A percentile compares a stretch with the other conserved stretches of the same genome.
Conservation (phyloP, 768 basidiomycete genomes). For the Mycena floridula region DNA sequence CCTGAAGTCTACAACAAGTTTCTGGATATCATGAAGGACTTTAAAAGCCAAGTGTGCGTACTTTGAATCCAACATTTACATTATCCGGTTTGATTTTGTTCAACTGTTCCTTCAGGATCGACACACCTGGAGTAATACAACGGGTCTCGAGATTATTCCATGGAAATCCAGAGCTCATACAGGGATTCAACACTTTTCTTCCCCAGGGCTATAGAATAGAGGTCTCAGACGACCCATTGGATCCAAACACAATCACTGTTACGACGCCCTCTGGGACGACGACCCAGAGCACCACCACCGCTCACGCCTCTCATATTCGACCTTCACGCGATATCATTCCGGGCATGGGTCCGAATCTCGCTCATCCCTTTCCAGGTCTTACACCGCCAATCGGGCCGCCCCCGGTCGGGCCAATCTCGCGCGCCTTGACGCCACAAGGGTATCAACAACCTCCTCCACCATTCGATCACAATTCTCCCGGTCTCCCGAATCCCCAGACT, state of each 20-base stretch:
- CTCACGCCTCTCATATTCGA: constrained; percentile 6
- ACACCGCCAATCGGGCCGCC: constrained; percentile 19
- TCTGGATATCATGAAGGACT: constrained; percentile 98
- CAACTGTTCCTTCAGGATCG: constrained; percentile 61
- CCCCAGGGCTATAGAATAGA: constrained; percentile 94
- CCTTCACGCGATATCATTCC: constrained; percentile 24
- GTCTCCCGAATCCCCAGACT: constrained; percentile 32
- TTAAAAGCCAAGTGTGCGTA: constrained; percentile 89
- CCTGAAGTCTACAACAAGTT: constrained; percentile 96
- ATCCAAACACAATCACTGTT: constrained; percentile 72
- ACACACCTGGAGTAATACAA: constrained; percentile 95
- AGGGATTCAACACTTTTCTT: constrained; percentile 97
- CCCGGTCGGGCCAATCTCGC: constrained; percentile 36
- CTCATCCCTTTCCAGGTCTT: constrained; percentile 25
- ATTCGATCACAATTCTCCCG: constrained; percentile 40
- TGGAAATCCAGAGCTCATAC: constrained; percentile 84
- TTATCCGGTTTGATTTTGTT: constrained; percentile 12
- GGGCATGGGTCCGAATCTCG: constrained; percentile 23
- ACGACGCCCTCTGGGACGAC: constrained; percentile 74
- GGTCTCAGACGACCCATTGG: constrained; percentile 61
- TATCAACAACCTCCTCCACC: constrained; percentile 21
- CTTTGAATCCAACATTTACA: constrained; percentile 11
- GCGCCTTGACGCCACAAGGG: constrained; percentile 48
- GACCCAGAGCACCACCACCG: constrained; percentile 50
- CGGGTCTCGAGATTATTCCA: constrained; percentile 91